Evolutionary conservation across 2,329 filamentous ascomycete genomes (phyloP).

Genomic region (Emmonsiellopsis sp.): DNA sequence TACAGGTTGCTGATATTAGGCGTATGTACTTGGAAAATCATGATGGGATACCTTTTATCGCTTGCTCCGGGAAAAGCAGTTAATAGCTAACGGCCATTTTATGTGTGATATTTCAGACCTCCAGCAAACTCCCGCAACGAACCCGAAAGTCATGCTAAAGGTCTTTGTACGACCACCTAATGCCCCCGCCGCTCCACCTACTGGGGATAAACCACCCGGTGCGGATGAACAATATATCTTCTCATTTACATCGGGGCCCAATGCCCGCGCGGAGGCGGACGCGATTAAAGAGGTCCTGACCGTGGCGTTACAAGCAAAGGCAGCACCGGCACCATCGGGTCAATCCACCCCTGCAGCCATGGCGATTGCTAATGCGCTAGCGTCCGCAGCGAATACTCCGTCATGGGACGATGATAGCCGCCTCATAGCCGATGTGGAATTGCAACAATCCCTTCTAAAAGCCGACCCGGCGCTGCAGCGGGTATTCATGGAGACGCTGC

Average conservation of each 20-base stretch:
- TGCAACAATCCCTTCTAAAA: constrained; percentile 83
- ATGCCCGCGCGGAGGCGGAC: constrained; percentile 76
- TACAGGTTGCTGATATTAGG: constrained; percentile 68
- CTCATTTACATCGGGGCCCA: constrained; percentile 69
- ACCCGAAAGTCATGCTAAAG: constrained; percentile 86
- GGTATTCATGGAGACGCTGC: constrained; percentile 78
- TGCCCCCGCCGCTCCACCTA: constrained; percentile 26
- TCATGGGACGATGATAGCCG: constrained; percentile 73
- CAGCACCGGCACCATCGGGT: constrained; percentile 23
- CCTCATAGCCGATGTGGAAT: constrained; percentile 65
- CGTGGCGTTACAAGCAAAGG: constrained; percentile 64
- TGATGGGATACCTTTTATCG: too few species aligned
- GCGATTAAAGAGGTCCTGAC: constrained; percentile 75
- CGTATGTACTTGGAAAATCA: constrained; percentile 47
- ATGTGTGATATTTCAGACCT: constrained; percentile 53
- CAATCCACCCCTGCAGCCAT: constrained; percentile 57
- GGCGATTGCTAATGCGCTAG: constrained; percentile 65
- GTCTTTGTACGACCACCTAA: constrained; percentile 64
- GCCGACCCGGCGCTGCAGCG: constrained; percentile 66
- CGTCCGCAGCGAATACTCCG: constrained; percentile 39
- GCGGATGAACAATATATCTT: constrained; percentile 67
- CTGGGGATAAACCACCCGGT: constrained; percentile 17
- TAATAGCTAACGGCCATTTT: constrained; percentile 3
- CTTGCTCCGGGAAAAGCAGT: neutral
- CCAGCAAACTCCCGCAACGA: constrained; percentile 85